A percentile compares a stretch with the other conserved stretches of the same genome.
Evolutionary conservation across 1,139 yeast genomes (phyloP).

Genomic region (Pichia sp.): DNA sequence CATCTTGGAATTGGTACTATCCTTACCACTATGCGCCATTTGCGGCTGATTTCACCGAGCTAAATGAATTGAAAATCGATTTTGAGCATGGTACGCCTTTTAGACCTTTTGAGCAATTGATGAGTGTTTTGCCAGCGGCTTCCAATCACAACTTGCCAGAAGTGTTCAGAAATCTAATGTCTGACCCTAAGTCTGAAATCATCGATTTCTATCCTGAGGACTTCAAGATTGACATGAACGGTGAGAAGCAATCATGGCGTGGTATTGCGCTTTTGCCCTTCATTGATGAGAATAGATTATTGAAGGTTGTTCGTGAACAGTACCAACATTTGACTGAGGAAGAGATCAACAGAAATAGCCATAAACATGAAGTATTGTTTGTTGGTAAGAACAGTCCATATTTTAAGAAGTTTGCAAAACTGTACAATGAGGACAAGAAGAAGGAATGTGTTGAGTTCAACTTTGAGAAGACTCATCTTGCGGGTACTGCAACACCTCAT

Average conservation of each 20-base stretch:
- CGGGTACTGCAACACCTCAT: constrained; percentile 53
- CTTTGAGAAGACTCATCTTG: constrained; percentile 48
- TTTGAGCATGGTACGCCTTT: constrained; percentile 78
- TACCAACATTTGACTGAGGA: constrained; percentile 58
- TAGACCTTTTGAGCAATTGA: constrained; percentile 89
- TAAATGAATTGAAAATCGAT: constrained; percentile 48
- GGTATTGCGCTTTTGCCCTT: constrained; percentile 89
- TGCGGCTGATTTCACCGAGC: constrained; percentile 73
- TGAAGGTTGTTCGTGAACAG: constrained; percentile 57
- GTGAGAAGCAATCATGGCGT: constrained; percentile 92
- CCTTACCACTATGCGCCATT: constrained; percentile 98
- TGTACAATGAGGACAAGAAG: constrained; percentile 24
- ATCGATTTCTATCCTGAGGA: constrained; percentile 89
- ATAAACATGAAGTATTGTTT: constrained; percentile 54
- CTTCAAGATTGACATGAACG: constrained; percentile 90
- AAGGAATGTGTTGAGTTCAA: constrained; percentile 33
- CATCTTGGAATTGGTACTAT: constrained; percentile 98
- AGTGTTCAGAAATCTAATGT: constrained; percentile 79
- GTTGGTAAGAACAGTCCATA: constrained; percentile 52
- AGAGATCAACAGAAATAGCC: constrained; percentile 66
- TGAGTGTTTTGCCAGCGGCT: constrained; percentile 97
- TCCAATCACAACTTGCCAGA: constrained; percentile 88
- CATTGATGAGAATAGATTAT: constrained; percentile 73
- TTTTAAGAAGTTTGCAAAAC: constrained; percentile 32
- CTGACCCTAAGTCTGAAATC: constrained; percentile 70